These are phyloP conservation scores for Plenodomus tracheiphilus DNA, from an alignment of 2,329 filamentous ascomycete genomes.

Conservation along the genomic window DNA sequence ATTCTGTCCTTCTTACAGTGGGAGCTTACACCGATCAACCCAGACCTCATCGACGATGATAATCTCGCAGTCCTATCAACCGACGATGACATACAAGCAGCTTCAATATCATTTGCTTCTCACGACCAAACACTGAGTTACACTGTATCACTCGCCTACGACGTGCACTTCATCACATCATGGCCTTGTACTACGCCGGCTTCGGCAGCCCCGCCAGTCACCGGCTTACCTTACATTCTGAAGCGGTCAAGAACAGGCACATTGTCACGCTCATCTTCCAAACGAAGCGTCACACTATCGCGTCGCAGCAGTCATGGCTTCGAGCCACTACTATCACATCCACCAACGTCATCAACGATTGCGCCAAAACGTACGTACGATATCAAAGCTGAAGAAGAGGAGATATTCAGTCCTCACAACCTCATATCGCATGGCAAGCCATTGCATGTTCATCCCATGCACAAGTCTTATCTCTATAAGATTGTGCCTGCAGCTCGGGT, in stretches of 20 bases:
- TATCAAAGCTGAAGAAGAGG: slow-evolving; percentile 20
- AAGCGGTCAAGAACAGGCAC: slow-evolving; percentile 27
- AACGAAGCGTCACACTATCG: slow-evolving; percentile 31
- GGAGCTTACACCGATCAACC: slow-evolving; percentile 29
- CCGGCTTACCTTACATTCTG: slow-evolving; percentile 24
- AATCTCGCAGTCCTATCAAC: slow-evolving; percentile 10
- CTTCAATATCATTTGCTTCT: slow-evolving; percentile 41
- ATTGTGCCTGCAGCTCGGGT: slow-evolving; percentile 40
- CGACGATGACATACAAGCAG: slow-evolving; percentile 29
- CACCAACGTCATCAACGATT: slow-evolving; percentile 31
- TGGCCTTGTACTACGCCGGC: slow-evolving; percentile 56
- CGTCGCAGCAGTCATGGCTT: slow-evolving; percentile 41
- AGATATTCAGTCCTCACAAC: slow-evolving; percentile 4
- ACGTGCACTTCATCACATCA: slow-evolving; percentile 59
- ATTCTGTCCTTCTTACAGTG: slow-evolving; percentile 30
- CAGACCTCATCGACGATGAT: slow-evolving; percentile 30
- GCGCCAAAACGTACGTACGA: slow-evolving; percentile 32
- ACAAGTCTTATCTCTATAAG: slow-evolving; percentile 43
- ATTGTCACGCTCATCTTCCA: slow-evolving; percentile 38
- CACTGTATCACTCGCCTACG: slow-evolving; percentile 50
- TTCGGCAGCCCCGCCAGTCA: slow-evolving; percentile 15
- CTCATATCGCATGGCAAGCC: slow-evolving; percentile 15
- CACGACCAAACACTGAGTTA: slow-evolving; percentile 14
- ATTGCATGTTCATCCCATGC: slow-evolving; percentile 46
- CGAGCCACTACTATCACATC: slow-evolving; percentile 40